phyloP scores from a whole-genome alignment of 2,329 filamentous ascomycete species.

The Fusarium mexicanum region DNA sequence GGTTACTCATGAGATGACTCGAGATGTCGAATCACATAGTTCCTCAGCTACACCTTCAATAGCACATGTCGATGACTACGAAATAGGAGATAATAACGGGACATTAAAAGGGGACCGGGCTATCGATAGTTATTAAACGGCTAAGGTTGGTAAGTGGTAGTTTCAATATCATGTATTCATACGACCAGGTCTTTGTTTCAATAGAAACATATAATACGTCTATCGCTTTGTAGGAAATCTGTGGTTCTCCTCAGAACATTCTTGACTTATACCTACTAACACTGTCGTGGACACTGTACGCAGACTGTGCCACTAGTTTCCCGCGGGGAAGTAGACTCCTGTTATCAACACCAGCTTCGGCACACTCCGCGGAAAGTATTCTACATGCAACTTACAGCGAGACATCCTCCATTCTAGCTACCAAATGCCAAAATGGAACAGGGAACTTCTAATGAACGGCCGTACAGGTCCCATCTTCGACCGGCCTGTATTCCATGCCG shows the following conservation, averaged over 20 bases:
- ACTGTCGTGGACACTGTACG: not conserved
- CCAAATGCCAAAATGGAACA: not conserved
- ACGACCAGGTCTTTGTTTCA: too few species aligned
- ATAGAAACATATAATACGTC: not conserved
- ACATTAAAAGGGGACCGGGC: too few species aligned
- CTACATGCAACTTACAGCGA: not conserved
- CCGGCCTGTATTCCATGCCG: conserved; percentile 70
- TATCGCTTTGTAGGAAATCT: too few species aligned
- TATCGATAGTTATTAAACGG: too few species aligned
- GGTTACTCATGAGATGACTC: conserved; percentile 26
- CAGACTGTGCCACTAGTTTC: not conserved
- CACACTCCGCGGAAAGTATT: not conserved
- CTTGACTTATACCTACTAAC: not conserved
- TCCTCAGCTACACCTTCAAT: conserved; percentile 15
- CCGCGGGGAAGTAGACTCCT: not conserved
- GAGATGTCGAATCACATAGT: conserved; percentile 24
- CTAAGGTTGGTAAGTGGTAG: too few species aligned
- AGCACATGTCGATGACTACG: not conserved
- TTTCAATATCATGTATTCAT: not conserved
- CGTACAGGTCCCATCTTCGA: conserved; percentile 69
- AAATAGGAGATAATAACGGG: not conserved
- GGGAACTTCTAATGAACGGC: conserved; percentile 47
- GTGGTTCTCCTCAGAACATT: not conserved
- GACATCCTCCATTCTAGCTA: not conserved
- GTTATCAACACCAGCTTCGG: not conserved